Evolutionary conservation across 495 filamentous ascomycete species (phyloP).

Genomic region (Articulospora tetracladia): DNA sequence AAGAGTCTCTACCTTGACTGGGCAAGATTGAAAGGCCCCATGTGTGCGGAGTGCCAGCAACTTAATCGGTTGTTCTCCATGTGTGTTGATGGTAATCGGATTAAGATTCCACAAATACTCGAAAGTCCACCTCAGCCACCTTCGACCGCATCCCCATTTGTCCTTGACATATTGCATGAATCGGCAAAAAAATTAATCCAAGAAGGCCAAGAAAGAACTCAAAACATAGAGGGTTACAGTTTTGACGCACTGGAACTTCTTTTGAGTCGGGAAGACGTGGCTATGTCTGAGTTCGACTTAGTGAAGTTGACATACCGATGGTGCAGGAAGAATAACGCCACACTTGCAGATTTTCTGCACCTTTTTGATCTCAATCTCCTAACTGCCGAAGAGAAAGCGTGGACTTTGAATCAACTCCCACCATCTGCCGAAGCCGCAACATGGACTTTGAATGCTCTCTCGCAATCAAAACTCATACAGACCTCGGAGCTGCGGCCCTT

Average conservation of each 20-base stretch:
- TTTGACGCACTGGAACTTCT: conserved; percentile 38
- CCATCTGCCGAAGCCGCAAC: conserved; percentile 21
- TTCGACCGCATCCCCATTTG: conserved; percentile 29
- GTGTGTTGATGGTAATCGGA: conserved; percentile 47
- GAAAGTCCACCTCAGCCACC: conserved; percentile 33
- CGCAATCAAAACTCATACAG: conserved; percentile 35
- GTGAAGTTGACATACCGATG: conserved; percentile 38
- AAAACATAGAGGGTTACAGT: conserved; percentile 20
- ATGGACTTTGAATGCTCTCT: conserved; percentile 38
- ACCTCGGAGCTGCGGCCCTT: conserved; percentile 31
- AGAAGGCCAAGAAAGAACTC: not conserved
- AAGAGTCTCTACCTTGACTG: conserved; percentile 50
- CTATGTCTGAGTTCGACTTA: conserved; percentile 46
- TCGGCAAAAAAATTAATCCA: conserved; percentile 25
- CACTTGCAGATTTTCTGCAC: conserved; percentile 32
- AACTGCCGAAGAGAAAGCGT: conserved; percentile 36
- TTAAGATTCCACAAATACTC: conserved; percentile 38
- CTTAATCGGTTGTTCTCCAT: conserved; percentile 49
- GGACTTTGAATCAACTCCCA: conserved; percentile 37
- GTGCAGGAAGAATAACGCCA: conserved; percentile 33
- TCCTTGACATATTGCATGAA: conserved; percentile 43
- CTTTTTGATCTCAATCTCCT: conserved; percentile 41
- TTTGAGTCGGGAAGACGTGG: conserved; percentile 35
- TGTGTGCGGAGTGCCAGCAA: conserved; percentile 46
- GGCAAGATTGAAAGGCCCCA: conserved; percentile 40